Conservation (phyloP, 148 eudicot genomes). For the Oxyria digyna region DNA sequence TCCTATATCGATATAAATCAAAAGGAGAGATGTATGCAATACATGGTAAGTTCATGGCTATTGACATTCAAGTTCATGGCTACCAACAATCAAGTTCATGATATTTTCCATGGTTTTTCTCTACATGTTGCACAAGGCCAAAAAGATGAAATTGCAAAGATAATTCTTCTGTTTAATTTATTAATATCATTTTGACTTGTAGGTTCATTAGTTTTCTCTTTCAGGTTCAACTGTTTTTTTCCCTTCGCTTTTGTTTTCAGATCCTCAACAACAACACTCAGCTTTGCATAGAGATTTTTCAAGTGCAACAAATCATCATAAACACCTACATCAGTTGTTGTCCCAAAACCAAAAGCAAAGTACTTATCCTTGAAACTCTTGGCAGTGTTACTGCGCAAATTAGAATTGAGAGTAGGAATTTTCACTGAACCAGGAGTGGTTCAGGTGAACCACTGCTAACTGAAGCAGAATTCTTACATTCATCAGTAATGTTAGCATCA, state of each 20-base stretch:
- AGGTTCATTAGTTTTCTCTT: no score
- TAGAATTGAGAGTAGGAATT: slow-evolving; percentile 44
- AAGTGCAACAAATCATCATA: slow-evolving; percentile 81
- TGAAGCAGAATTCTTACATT: slow-evolving; percentile 38
- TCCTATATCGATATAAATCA: no score
- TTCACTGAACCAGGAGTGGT: slow-evolving; percentile 44
- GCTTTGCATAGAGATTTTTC: slow-evolving; percentile 67
- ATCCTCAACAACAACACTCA: slow-evolving; percentile 67
- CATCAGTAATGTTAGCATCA: slow-evolving; percentile 52
- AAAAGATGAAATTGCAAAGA: no score
- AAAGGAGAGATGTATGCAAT: no score
- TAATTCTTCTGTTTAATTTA: no score
- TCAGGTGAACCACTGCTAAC: slow-evolving; percentile 57
- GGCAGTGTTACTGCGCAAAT: slow-evolving; percentile 64
- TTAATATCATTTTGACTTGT: no score
- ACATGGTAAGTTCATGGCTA: no score
- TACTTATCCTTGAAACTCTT: slow-evolving; percentile 77
- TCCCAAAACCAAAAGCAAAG: slow-evolving; percentile 64
- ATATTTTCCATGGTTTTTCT: no score
- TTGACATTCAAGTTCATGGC: no score
- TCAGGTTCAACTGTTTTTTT: no score
- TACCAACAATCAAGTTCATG: no score
- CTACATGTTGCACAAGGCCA: no score
- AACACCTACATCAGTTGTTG: slow-evolving; percentile 44
- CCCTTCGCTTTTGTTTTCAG: slow-evolving; percentile 63